Conservation (phyloP, 805 yeast species). For the Gaillardinia entomophila region DNA sequence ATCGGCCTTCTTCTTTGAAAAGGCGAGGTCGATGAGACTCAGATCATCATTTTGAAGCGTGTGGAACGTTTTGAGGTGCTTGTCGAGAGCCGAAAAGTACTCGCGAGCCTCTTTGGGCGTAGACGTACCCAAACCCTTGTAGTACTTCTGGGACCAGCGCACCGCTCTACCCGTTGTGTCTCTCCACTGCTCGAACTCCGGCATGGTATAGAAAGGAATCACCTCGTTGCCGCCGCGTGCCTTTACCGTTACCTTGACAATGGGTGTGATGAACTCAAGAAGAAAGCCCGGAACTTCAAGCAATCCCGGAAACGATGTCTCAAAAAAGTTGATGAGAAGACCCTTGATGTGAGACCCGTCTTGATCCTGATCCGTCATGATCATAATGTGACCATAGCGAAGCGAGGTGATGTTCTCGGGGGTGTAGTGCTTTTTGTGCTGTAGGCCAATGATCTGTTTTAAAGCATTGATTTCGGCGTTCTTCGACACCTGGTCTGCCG, state of each 20-base stretch:
- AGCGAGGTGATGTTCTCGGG: slow-evolving; percentile 59
- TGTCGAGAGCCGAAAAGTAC: slow-evolving; percentile 79
- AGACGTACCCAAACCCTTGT: slow-evolving; percentile 98
- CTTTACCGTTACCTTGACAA: slow-evolving; percentile 77
- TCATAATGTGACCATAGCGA: slow-evolving; percentile 95
- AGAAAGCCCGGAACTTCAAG: slow-evolving; percentile 86
- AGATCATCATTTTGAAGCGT: slow-evolving; percentile 74
- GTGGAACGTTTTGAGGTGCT: slow-evolving; percentile 81
- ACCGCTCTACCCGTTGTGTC: slow-evolving; percentile 67
- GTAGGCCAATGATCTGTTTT: slow-evolving; percentile 91
- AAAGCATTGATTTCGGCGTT: slow-evolving; percentile 93
- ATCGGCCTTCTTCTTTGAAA: slow-evolving; percentile 91
- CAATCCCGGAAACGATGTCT: slow-evolving; percentile 90
- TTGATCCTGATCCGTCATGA: slow-evolving; percentile 99
- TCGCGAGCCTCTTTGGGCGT: slow-evolving; percentile 76
- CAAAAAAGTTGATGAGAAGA: slow-evolving; percentile 85
- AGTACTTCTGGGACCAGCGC: slow-evolving; percentile 91
- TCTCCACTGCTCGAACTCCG: slow-evolving; percentile 93
- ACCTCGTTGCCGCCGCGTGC: slow-evolving; percentile 53
- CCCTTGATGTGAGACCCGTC: slow-evolving; percentile 99
- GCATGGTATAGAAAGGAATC: slow-evolving; percentile 86
- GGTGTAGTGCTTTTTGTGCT: slow-evolving; percentile 77
- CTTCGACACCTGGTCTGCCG: slow-evolving; percentile 89
- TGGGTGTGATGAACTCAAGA: slow-evolving; percentile 93
- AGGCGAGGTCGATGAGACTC: slow-evolving; percentile 80